A percentile compares a stretch with the other conserved stretches of the same genome.
These are phyloP conservation scores for Rehmannia glutinosa DNA, from an alignment of 257 asterid species.

Conservation along the genomic window DNA sequence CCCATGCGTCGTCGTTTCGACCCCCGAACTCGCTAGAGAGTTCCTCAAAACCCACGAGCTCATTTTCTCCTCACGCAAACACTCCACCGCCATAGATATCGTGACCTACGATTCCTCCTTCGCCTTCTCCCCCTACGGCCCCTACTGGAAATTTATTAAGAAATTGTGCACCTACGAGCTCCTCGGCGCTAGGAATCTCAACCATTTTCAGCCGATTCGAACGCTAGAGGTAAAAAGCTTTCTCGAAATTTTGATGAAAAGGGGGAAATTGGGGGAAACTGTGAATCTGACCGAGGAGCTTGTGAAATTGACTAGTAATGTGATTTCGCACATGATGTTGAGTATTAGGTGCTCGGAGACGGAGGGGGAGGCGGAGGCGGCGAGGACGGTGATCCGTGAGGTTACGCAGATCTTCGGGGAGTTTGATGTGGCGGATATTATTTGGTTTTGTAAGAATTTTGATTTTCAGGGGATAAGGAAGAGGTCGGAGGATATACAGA, in stretches of 20 bases:
- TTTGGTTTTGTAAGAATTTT: conserved; percentile 43
- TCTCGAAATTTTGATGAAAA: conserved; percentile 14
- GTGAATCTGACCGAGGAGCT: conserved; percentile 46
- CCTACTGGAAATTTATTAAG: conserved; percentile 58
- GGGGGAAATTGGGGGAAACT: conserved; percentile 16
- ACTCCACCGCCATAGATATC: conserved; percentile 48
- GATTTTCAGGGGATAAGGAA: conserved; percentile 60
- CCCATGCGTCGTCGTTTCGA: conserved; percentile 39
- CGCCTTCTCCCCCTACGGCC: conserved; percentile 60
- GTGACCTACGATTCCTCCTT: conserved; percentile 54
- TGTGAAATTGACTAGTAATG: conserved; percentile 42
- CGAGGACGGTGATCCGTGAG: conserved; percentile 45
- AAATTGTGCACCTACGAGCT: conserved; percentile 43
- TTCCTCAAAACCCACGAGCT: conserved; percentile 50
- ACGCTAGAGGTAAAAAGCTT: conserved; percentile 28
- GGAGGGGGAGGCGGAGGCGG: conserved; percentile 40
- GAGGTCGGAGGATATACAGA: conserved; percentile 37
- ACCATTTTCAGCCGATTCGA: conserved; percentile 43
- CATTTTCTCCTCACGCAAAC: conserved; percentile 39
- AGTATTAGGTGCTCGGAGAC: conserved; percentile 40
- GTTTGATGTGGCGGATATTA: conserved; percentile 41
- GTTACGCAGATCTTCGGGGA: conserved; percentile 61
- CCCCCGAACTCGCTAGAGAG: conserved; percentile 45
- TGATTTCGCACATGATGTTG: conserved; percentile 51
- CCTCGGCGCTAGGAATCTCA: conserved; percentile 38